A percentile compares a stretch with the other conserved stretches of the same genome.
Conservation (phyloP, 2,329 filamentous ascomycete species). For the Aspergillus ochraceus region DNA sequence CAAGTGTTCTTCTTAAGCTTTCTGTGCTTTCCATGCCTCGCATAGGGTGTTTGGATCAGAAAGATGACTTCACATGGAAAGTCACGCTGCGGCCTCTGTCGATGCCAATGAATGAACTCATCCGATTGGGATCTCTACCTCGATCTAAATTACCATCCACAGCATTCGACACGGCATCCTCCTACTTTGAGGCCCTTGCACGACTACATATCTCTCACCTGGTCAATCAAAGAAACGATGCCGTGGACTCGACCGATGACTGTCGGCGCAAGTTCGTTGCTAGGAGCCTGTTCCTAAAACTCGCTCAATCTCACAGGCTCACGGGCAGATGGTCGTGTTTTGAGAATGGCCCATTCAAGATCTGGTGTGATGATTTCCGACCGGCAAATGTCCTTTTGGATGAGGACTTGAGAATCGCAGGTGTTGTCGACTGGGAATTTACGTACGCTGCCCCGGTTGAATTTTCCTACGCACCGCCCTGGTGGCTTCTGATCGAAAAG, state of each 20-base stretch:
- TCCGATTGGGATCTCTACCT: no score
- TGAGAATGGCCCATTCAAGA: slow-evolving; percentile 2
- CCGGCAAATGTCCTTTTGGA: slow-evolving; percentile 20
- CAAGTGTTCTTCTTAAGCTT: slow-evolving; percentile 13
- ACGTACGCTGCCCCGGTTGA: slow-evolving; percentile 21
- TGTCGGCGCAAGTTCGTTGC: slow-evolving; percentile 23
- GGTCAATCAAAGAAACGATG: slow-evolving; percentile 40
- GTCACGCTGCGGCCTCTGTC: no score
- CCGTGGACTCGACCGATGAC: slow-evolving; percentile 29
- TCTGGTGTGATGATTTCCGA: slow-evolving; percentile 25
- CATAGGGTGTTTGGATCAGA: no score
- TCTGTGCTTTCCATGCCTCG: slow-evolving; percentile 1
- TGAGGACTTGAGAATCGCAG: slow-evolving; percentile 10
- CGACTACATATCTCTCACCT: slow-evolving; percentile 46
- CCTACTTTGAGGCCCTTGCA: slow-evolving; percentile 42
- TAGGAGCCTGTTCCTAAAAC: slow-evolving; percentile 20
- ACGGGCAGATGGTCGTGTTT: no score
- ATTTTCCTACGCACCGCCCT: slow-evolving; percentile 20
- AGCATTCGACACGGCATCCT: slow-evolving; percentile 31
- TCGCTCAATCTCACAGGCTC: slow-evolving; percentile 7
- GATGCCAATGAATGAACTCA: no score
- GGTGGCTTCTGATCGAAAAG: slow-evolving; percentile 24
- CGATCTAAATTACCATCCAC: no score
- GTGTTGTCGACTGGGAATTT: slow-evolving; percentile 25
- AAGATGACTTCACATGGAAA: no score